Evolutionary conservation across 2,329 filamentous ascomycete species (phyloP).

Genomic region (Calonectria honghensis): DNA sequence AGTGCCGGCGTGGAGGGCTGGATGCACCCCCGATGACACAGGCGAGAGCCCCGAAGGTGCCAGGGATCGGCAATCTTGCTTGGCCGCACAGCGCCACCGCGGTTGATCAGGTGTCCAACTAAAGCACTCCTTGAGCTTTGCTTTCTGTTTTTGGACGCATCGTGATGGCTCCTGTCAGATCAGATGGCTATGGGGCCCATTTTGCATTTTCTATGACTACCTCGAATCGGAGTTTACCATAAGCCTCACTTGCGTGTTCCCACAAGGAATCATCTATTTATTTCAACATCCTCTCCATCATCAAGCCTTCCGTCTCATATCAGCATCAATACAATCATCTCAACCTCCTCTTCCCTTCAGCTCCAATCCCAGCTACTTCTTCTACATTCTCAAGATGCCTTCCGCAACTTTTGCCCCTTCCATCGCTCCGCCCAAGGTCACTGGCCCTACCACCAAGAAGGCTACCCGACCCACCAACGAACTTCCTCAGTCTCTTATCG

Average conservation of each 20-base stretch:
- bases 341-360: background rate
- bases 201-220: background rate
- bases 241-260: background rate
- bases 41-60: background rate
- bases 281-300: background rate
- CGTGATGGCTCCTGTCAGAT: background rate
- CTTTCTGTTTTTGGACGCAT: constrained; percentile 14
- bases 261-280: constrained; percentile 4
- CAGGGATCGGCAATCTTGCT: constrained; percentile 19
- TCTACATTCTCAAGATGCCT: constrained; percentile 12
- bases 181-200: background rate
- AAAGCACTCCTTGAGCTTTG: constrained; percentile 10
- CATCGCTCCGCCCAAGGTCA: constrained; percentile 43
- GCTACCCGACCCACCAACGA: constrained; percentile 52
- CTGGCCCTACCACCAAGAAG: constrained; percentile 55
- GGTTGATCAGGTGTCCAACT: constrained; percentile 5
- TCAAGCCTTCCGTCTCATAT: background rate
- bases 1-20: background rate
- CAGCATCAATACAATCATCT: background rate
- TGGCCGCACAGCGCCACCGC: background rate
- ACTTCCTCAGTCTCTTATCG: constrained; percentile 55
- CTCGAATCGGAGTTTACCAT: background rate
- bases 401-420: constrained; percentile 16
- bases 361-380: background rate
- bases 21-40: background rate